Conservation (phyloP, 2,329 filamentous ascomycete genomes). For the Cytospora piceicola region DNA sequence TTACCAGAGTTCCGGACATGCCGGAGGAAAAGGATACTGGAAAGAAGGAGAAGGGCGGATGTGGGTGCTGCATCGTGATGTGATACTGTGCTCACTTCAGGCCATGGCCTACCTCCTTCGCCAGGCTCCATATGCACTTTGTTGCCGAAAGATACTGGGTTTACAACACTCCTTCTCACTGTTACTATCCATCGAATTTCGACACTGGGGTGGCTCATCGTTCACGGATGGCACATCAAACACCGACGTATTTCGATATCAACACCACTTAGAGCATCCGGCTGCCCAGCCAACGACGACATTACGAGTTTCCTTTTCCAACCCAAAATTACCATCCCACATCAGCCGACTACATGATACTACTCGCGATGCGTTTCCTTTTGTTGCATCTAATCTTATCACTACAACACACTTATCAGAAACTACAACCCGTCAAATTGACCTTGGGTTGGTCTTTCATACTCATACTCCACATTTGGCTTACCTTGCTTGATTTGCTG, state of each 20-base stretch:
- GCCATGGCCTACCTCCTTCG: background rate
- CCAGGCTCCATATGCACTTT: too few species aligned
- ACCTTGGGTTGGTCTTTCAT: slow-evolving; percentile 7
- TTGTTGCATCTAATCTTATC: slow-evolving; percentile 27
- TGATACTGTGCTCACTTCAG: slow-evolving; percentile 45
- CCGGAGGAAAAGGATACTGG: slow-evolving; percentile 55
- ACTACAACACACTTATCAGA: slow-evolving; percentile 8
- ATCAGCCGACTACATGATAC: slow-evolving; percentile 15
- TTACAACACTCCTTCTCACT: background rate
- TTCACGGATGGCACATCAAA: background rate
- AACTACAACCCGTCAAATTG: slow-evolving; percentile 3
- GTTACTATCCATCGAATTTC: background rate
- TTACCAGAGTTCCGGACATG: slow-evolving; percentile 55
- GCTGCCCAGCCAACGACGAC: slow-evolving; percentile 28
- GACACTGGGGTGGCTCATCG: background rate
- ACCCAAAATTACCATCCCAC: slow-evolving; percentile 9
- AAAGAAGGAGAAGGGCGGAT: slow-evolving; percentile 61
- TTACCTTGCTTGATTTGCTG: slow-evolving; percentile 17
- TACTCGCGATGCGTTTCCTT: slow-evolving; percentile 26
- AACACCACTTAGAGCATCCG: slow-evolving; percentile 19
- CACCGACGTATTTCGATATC: slow-evolving; percentile 17
- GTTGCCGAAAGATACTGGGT: background rate
- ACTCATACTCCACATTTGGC: background rate
- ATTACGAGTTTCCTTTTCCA: slow-evolving; percentile 23
- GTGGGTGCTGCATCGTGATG: slow-evolving; percentile 77